Conservation (phyloP, 257 asterid species). For the Nyctanthes arbortristis region DNA sequence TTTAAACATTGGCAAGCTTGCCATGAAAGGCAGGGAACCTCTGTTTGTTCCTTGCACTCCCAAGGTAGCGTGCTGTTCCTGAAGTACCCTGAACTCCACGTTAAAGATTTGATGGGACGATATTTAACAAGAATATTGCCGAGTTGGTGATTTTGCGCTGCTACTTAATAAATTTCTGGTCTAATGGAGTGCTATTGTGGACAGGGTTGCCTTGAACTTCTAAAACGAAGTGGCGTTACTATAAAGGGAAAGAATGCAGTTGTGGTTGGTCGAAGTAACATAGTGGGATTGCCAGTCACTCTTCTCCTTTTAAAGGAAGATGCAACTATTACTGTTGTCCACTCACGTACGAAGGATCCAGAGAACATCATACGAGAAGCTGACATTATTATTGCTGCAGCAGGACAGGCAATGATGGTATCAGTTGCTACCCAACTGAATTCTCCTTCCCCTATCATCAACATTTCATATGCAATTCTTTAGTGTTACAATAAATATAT, state of each 20-base stretch:
- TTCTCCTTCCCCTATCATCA: neutral
- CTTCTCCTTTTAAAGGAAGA: constrained; percentile 87
- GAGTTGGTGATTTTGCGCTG: neutral
- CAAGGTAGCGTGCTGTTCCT: constrained; percentile 48
- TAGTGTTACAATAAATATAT: neutral
- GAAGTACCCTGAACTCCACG: neutral
- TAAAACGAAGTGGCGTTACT: constrained; percentile 64
- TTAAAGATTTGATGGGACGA: neutral
- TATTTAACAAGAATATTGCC: neutral
- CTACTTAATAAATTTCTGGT: neutral
- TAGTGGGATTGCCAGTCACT: constrained; percentile 89
- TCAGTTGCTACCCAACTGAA: neutral
- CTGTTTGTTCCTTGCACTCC: constrained; percentile 95
- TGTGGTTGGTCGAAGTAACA: constrained; percentile 96
- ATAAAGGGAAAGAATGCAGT: constrained; percentile 88
- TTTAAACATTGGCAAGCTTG: constrained; percentile 89
- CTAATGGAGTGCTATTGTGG: neutral
- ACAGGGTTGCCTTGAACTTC: constrained; percentile 94
- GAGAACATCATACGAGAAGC: constrained; percentile 80
- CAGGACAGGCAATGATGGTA: constrained; percentile 94
- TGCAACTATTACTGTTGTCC: constrained; percentile 88
- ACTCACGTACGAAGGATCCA: constrained; percentile 78
- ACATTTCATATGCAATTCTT: neutral
- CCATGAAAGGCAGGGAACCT: constrained; percentile 99
- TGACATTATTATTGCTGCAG: constrained; percentile 93